These are phyloP conservation scores for Cryomyces antarcticus DNA, from an alignment of 495 filamentous ascomycete genomes.

Conservation along the genomic window DNA sequence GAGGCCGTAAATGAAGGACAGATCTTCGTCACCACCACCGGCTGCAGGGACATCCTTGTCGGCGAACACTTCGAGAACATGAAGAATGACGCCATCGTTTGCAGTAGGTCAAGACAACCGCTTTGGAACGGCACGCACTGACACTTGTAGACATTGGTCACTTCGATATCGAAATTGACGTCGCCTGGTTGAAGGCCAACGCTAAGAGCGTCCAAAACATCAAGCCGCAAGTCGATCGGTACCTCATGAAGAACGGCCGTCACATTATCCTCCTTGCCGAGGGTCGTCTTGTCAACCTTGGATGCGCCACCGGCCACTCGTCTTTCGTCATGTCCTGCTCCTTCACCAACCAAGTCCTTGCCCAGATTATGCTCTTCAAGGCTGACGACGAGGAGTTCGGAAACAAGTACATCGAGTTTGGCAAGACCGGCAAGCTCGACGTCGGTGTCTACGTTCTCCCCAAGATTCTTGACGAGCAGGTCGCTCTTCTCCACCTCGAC, in stretches of 20 bases:
- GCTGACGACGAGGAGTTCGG: constrained; percentile 68
- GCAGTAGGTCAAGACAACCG: constrained; percentile 46
- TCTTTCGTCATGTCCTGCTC: constrained; percentile 99
- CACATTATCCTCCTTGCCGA: constrained; percentile 97
- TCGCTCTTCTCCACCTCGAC: constrained; percentile 75
- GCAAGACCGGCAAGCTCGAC: constrained; percentile 70
- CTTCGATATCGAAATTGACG: constrained; percentile 99
- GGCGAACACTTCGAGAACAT: constrained; percentile 88
- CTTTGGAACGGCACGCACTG: not conserved
- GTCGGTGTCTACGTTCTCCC: constrained; percentile 92
- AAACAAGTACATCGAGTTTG: constrained; percentile 90
- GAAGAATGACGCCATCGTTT: constrained; percentile 97
- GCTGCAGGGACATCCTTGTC: constrained; percentile 91
- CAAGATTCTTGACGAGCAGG: constrained; percentile 97
- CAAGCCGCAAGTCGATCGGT: constrained; percentile 99
- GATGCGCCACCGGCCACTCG: constrained; percentile 96
- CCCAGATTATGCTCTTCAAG: constrained; percentile 97
- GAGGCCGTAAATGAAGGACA: constrained; percentile 72
- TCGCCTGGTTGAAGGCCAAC: constrained; percentile 98
- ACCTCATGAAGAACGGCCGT: constrained; percentile 77
- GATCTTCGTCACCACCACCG: constrained; percentile 98
- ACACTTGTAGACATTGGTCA: constrained; percentile 73
- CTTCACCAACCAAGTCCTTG: constrained; percentile 99
- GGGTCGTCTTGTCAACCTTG: constrained; percentile 95
- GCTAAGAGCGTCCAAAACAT: constrained; percentile 84